Conservation (phyloP, 139 green algal genomes). For the Dunaliella primolecta region DNA sequence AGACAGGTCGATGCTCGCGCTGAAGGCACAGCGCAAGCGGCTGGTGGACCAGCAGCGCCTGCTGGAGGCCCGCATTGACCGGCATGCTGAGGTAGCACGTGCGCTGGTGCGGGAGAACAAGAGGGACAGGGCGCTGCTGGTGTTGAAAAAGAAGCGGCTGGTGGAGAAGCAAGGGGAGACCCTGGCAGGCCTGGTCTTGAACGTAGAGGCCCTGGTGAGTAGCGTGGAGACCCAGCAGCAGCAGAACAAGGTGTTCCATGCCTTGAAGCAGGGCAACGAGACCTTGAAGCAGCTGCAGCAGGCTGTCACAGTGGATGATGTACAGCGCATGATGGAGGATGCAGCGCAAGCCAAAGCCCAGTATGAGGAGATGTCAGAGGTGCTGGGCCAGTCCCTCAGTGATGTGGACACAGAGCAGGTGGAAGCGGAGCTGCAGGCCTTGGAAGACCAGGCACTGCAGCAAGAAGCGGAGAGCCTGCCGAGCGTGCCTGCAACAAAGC, state of each 20-base stretch:
- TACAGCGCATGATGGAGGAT: constrained; percentile 76
- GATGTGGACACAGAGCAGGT: constrained; percentile 37
- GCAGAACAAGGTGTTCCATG: constrained; percentile 66
- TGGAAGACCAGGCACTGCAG: constrained; percentile 43
- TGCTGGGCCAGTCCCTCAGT: constrained; percentile 12
- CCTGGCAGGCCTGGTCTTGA: constrained; percentile 34
- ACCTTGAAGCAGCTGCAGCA: constrained; percentile 72
- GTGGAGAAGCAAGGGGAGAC: constrained; percentile 50
- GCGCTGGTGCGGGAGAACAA: constrained; percentile 39
- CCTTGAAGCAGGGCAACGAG: constrained; percentile 70
- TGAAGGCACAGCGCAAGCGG: constrained; percentile 75
- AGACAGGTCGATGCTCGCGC: constrained; percentile 66
- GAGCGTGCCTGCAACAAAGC: constrained; percentile 10
- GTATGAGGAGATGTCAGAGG: constrained; percentile 2
- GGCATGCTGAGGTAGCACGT: constrained; percentile 37
- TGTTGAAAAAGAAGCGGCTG: constrained; percentile 70
- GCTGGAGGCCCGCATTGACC: constrained; percentile 48
- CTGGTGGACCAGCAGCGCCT: constrained; percentile 60
- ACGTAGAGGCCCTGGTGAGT: constrained; percentile 72
- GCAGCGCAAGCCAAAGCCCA: constrained; percentile 76
- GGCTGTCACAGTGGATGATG: constrained; percentile 72
- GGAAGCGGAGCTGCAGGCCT: constrained; percentile 39
- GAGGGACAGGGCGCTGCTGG: constrained; percentile 63
- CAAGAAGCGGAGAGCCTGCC: constrained; percentile 35
- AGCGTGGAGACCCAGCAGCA: constrained; percentile 75